Percentiles rank a stretch among this genome's conserved stretches.
These are phyloP conservation scores for Diaporthe batatas DNA, from an alignment of 2,329 filamentous ascomycete genomes.

Conservation along the genomic window DNA sequence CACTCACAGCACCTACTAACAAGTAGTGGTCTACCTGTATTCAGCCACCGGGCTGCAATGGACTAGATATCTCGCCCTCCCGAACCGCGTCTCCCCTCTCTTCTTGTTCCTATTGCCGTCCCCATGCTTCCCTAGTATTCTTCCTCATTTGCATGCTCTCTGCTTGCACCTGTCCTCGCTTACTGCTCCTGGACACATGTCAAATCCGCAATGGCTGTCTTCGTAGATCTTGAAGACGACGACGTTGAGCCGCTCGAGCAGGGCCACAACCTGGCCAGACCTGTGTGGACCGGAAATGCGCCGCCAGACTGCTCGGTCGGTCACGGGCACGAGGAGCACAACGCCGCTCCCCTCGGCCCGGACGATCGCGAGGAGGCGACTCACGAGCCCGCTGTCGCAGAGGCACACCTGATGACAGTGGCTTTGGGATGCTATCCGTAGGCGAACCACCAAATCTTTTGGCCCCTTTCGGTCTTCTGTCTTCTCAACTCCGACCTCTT, in stretches of 20 bases:
- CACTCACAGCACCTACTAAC: background rate
- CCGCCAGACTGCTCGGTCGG: conserved; percentile 36
- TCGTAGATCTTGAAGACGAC: conserved; percentile 51
- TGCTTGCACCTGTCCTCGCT: conserved; percentile 1
- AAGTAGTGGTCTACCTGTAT: background rate
- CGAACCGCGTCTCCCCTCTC: background rate
- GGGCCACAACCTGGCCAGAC: conserved; percentile 44
- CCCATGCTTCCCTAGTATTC: conserved; percentile 3
- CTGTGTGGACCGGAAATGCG: conserved; percentile 46
- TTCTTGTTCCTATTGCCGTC: background rate
- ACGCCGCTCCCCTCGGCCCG: conserved; percentile 20
- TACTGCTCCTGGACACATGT: background rate
- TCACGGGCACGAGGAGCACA: background rate
- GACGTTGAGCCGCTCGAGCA: conserved; percentile 48
- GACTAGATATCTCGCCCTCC: conserved; percentile 24
- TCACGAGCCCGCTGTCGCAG: conserved; percentile 47
- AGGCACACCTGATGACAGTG: conserved; percentile 69
- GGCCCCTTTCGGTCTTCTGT: conserved; percentile 40
- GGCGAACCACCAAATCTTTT: conserved; percentile 56
- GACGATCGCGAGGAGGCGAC: conserved; percentile 44
- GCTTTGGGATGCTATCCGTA: conserved; percentile 79
- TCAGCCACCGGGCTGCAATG: conserved; percentile 8
- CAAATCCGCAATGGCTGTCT: conserved; percentile 49
- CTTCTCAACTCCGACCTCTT: conserved; percentile 45
- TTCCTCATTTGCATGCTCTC: background rate